Percentiles rank a stretch among this genome's conserved stretches.
Conservation (phyloP, 2,329 filamentous ascomycete species). For the Emericellopsis atlantica region DNA sequence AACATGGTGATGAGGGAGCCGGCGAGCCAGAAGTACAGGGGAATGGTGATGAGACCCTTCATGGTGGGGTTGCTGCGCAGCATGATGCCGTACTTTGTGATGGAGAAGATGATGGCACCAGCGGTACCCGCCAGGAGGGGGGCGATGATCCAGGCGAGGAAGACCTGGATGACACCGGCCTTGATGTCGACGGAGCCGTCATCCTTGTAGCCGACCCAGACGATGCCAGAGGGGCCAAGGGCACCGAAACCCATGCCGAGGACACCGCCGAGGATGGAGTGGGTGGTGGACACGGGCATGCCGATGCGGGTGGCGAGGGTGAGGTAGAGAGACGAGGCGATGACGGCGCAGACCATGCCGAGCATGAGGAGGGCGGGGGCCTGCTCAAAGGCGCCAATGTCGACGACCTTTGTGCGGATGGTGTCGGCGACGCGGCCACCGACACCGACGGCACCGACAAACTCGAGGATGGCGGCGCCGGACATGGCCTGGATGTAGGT, state of each 20-base stretch:
- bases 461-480: conserved; percentile 46
- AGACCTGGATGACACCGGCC: conserved; percentile 21
- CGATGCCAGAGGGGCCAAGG: conserved; percentile 35
- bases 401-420: conserved; percentile 47
- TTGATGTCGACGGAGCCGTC: conserved; percentile 12
- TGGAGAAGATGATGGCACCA: conserved; percentile 38
- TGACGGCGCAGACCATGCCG: conserved; percentile 42
- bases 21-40: conserved; percentile 44
- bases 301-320: conserved; percentile 40
- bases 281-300: conserved; percentile 48
- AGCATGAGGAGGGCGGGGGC: conserved; percentile 43
- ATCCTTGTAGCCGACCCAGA: conserved; percentile 35
- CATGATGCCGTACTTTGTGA: conserved; percentile 45
- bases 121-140: conserved; percentile 41
- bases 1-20: conserved; percentile 44
- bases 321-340: conserved; percentile 41
- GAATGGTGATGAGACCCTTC: conserved; percentile 38
- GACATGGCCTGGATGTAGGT: conserved; percentile 48
- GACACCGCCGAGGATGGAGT: conserved; percentile 46
- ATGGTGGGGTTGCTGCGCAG: conserved; percentile 37
- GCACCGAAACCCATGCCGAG: conserved; percentile 46
- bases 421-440: conserved; percentile 48
- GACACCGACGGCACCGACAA: conserved; percentile 46
- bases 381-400: conserved; percentile 28
- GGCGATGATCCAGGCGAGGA: conserved; percentile 48